Evolutionary conservation across 1,284 basidiomycete genomes (phyloP), one percentile per base, ranked within the genome.

Genomic region (Taiwanofungus camphoratus): DNA sequence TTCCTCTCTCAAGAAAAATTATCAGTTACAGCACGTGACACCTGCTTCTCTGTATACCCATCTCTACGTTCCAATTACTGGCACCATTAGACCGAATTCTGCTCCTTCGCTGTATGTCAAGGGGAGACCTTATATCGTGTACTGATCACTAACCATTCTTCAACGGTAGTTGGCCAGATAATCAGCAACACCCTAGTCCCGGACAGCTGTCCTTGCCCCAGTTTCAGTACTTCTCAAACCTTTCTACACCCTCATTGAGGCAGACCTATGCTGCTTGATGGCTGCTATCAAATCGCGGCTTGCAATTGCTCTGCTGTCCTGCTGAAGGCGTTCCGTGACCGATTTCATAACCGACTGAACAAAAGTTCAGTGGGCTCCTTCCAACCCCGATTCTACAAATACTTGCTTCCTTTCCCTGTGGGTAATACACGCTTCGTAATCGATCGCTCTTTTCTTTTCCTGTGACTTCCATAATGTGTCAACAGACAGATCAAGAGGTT

Each of bases 41-140:
- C 52, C 39, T 34, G 19, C 50, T 29, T 40, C 52, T 9, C 31
- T 53, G 12, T 48, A 52, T 33, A 34, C 26, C 22, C 46, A 50
- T 19, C 48, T 58, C n/a, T 55, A 50, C 42, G 53, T 52, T 19
- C 56, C 59, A 8, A 40, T 52, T 26, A 39, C 40, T 26, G 52
- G 45, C 11, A 41, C 40, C 13, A 39, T 51, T 5, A 40, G 59
- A 15, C 59, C 59, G 1, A 59, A 48, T 33, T 63, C 61, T 30
- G 61, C 61, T 26, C 61, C 61, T 8, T 57, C 56, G 7, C 44
- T 49, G 57, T 62, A 42, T 26, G 56, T 52, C 8, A 11, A n/a
- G 2, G 11, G 21, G 6, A 13, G 16, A 21, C 9, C 26, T 12
- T 15, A 9, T 9, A 21, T 15, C 23, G 20, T 9, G 11, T 9